Percentiles rank a stretch among this genome's conserved stretches.
Evolutionary conservation across 768 basidiomycete species (phyloP).

Genomic region (Termitomyces sp.): DNA sequence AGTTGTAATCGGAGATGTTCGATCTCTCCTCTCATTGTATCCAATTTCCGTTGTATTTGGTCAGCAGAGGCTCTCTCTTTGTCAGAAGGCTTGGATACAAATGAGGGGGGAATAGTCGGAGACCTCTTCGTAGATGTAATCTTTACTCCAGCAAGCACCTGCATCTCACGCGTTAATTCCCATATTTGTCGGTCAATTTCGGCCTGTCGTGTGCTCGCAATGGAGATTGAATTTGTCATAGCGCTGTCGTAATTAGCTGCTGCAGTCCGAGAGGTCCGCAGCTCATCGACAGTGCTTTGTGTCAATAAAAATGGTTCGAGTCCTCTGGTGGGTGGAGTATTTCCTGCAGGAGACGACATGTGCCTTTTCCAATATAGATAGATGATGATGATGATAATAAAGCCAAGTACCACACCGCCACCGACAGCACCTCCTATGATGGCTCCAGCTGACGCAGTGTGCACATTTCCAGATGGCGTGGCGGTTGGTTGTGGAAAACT

Average conservation of each 20-base stretch:
- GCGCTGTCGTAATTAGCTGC: not conserved
- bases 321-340: not conserved
- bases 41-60: slow-evolving; percentile 8
- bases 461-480: not conserved
- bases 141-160: not conserved
- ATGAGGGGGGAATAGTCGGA: not conserved
- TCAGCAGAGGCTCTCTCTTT: not conserved
- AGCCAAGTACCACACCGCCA: not conserved
- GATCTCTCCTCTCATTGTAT: slow-evolving; percentile 10
- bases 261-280: not conserved
- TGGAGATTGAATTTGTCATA: not conserved
- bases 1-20: slow-evolving; percentile 8
- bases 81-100: not conserved
- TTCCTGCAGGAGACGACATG: not conserved
- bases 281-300: not conserved
- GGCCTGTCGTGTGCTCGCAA: slow-evolving; percentile 2
- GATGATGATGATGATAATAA: not conserved
- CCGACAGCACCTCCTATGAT: not conserved
- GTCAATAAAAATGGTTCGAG: not conserved
- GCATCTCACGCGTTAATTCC: slow-evolving; percentile 5
- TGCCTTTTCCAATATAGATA: slow-evolving; percentile 1
- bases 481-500: not conserved
- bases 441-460: not conserved
- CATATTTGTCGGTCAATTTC: slow-evolving; percentile 5
- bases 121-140: not conserved